A percentile compares a stretch with the other conserved stretches of the same genome.
Evolutionary conservation across 345 rosid species (phyloP).

Genomic region (Trapa incisa): DNA sequence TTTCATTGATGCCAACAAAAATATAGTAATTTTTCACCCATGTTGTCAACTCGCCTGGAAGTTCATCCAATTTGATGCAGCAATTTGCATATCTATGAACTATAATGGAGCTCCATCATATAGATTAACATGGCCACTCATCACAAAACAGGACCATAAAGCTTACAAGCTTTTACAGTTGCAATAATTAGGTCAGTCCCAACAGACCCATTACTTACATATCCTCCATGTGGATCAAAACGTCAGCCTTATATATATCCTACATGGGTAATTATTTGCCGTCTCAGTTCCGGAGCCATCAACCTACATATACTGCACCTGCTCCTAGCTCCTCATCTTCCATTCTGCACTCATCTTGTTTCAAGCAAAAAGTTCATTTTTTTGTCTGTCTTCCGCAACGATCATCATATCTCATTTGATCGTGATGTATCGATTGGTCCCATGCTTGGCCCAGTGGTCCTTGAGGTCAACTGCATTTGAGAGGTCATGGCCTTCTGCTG

Average conservation of each 20-base stretch:
- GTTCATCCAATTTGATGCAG: too few species aligned
- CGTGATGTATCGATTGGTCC: conserved; percentile 21
- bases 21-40: too few species aligned
- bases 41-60: too few species aligned
- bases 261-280: background rate
- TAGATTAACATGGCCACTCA: background rate
- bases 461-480: conserved; percentile 60
- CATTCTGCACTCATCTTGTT: too few species aligned
- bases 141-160: background rate
- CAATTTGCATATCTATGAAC: background rate
- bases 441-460: conserved; percentile 77
- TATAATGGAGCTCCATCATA: background rate
- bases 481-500: conserved; percentile 62
- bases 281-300: background rate
- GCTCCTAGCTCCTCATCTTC: too few species aligned
- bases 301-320: too few species aligned
- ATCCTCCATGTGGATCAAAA: background rate
- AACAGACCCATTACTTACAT: background rate
- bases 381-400: too few species aligned
- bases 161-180: background rate
- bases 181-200: background rate
- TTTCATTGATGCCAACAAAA: too few species aligned
- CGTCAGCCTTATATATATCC: background rate
- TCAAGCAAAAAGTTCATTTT: too few species aligned
- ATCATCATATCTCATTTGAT: conserved; percentile 8